Base-by-base conservation (phyloP, 257 asterid species). In the Gentiana macrophylla region DNA sequence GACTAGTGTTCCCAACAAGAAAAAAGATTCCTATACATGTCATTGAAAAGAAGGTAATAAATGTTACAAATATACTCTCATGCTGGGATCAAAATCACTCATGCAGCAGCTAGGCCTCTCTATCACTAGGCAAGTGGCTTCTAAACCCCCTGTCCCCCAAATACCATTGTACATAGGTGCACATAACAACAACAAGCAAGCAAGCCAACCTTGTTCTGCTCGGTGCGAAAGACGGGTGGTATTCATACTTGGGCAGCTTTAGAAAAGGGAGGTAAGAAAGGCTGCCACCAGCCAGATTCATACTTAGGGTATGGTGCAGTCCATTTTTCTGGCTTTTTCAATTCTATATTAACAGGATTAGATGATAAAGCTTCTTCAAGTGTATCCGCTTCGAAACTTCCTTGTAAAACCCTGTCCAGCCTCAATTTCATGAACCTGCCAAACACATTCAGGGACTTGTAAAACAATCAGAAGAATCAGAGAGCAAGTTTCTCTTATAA, bases 261-360 rank as follows among this genome's bases (percentile, higher is more conserved):
- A 49, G 74, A 64, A 56, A 53, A 70, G 11, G 86, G 69, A 53
- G 77, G 93, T 45, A 89, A 84, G 77, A 80, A 89, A 13, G 80
- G 67, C 67, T 81, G 94, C 97, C 97, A 86, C 94, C 97, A 89
- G 32, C 95, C 97, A 3, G 6, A 81, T 59, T 86, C 80, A 12
- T 86, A 89, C 77, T 86, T 89, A 13, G 94, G 73, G 69, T 86
- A 89, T 51, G 95, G 97, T 54, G 97, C 97, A 0, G 82, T 77
- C 97, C 97, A 89, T 37, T 77, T 86, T 24, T 80, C 81, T 0
- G 93, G 94, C 77, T 81, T 84, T 35, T 75, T 88, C 70, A 86
- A 89, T 79, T 80, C 72, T 5, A 89, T 59, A 61, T 69, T 56
- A 7, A 68, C 80, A 12, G 93, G 86, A 68, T 68, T 70, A 12